Percentiles rank a stretch among this genome's conserved stretches.
phyloP scores from a whole-genome alignment of 768 basidiomycete species.

The Auriculariales sp. region DNA sequence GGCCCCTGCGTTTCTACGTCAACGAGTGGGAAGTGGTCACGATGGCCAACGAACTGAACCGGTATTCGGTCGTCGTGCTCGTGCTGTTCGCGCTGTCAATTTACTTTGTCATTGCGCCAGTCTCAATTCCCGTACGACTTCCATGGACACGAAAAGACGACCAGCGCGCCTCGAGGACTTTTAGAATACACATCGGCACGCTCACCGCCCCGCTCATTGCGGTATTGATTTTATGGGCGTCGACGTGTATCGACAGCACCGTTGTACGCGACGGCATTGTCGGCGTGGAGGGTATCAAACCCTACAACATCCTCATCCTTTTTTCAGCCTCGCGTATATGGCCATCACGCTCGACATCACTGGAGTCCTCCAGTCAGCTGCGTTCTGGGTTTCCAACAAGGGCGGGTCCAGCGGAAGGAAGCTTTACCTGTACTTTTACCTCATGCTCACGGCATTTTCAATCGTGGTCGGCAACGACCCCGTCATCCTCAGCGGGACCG shows the following conservation, averaged over 20 bases:
- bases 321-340: constrained; percentile 88
- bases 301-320: constrained; percentile 85
- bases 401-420: constrained; percentile 59
- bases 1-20: no score
- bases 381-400: constrained; percentile 76
- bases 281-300: constrained; percentile 63
- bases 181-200: constrained; percentile 14
- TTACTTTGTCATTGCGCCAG: constrained; percentile 21
- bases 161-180: background rate
- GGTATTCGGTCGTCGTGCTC: background rate
- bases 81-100: constrained; percentile 5
- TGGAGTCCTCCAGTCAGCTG: constrained; percentile 73
- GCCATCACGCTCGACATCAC: constrained; percentile 84
- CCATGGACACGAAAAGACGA: constrained; percentile 1
- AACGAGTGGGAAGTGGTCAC: no score
- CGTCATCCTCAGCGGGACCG: constrained; percentile 81
- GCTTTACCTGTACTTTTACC: constrained; percentile 69
- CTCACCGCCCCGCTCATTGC: constrained; percentile 25
- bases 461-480: constrained; percentile 88
- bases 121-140: constrained; percentile 16
- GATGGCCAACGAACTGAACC: no score
- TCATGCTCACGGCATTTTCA: constrained; percentile 66
- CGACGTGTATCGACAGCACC: constrained; percentile 20
- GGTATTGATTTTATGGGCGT: constrained; percentile 23
- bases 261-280: constrained; percentile 68